phyloP scores from a whole-genome alignment of 2,329 filamentous ascomycete species.

The Ophiostoma piceae region DNA sequence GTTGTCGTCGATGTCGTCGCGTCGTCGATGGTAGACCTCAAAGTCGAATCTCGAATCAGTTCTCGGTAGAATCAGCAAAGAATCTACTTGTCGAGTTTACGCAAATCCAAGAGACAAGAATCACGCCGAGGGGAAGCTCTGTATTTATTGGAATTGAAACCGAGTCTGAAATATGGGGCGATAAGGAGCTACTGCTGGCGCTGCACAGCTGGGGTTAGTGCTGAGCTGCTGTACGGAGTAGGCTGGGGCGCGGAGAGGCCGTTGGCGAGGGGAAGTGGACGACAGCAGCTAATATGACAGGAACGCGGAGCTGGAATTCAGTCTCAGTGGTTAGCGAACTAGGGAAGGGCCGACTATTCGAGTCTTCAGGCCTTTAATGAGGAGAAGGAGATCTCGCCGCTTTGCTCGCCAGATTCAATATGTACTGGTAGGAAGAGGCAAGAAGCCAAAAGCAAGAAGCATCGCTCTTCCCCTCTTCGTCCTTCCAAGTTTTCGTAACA shows the following conservation, averaged over 20 bases:
- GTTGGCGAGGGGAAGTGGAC: constrained; percentile 21
- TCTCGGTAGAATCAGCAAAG: background rate
- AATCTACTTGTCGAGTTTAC: background rate
- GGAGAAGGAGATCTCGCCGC: background rate
- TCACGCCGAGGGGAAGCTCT: constrained; percentile 21
- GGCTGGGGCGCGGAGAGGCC: constrained; percentile 10
- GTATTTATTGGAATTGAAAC: constrained; percentile 17
- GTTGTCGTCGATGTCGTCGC: background rate
- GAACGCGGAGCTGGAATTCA: constrained; percentile 15
- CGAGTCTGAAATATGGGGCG: constrained; percentile 25
- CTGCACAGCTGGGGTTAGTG: background rate
- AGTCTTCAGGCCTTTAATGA: background rate
- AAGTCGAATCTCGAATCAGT: background rate
- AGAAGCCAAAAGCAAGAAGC: no score
- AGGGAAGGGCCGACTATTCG: background rate
- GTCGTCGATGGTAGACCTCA: background rate
- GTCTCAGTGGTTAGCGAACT: constrained; percentile 16
- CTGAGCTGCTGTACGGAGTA: background rate
- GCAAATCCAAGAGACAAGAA: background rate
- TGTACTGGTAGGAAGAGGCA: background rate
- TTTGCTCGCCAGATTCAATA: constrained; percentile 6
- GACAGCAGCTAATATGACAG: background rate
- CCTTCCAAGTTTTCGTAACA: constrained; percentile 1
- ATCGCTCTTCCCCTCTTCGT: constrained; percentile 10
- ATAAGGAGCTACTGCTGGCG: constrained; percentile 19